phyloP scores from a whole-genome alignment of 2,329 filamentous ascomycete genomes.

The Volutella citrinella region DNA sequence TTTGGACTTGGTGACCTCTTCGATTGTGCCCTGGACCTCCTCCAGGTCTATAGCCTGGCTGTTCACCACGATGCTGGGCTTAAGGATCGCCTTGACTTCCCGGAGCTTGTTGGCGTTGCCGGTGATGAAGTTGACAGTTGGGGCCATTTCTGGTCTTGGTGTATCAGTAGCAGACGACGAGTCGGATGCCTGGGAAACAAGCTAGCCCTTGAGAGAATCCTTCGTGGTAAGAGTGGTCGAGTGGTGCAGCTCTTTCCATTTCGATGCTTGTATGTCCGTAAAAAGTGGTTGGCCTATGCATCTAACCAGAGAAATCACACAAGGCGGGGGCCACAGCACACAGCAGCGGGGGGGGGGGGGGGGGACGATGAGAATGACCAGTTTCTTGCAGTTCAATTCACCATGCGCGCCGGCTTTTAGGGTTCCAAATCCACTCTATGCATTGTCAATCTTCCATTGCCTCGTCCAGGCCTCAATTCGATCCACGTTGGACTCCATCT shows the following conservation, averaged over 20 bases:
- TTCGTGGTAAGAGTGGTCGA: no score
- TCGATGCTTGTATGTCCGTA: no score
- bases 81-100: conserved; percentile 86
- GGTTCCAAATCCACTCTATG: conserved; percentile 3
- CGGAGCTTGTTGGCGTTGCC: conserved; percentile 91
- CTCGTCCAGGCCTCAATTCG: conserved; percentile 78
- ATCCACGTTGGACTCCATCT: conserved; percentile 87
- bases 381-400: no score
- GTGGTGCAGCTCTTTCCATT: no score
- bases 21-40: conserved; percentile 88
- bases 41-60: conserved; percentile 76
- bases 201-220: no score
- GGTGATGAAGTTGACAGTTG: conserved; percentile 83
- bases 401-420: no score
- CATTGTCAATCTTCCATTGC: conserved; percentile 72
- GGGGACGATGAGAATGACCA: no score
- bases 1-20: conserved; percentile 89
- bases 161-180: neutral
- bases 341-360: no score
- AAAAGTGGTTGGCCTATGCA: no score
- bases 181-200: no score
- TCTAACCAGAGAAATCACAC: no score
- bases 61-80: conserved; percentile 67
- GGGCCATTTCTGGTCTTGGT: conserved; percentile 34
- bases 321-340: no score